Evolutionary conservation across 371 early-diverging fungal species (phyloP).

Genomic region (Lichtheimia corymbifera): DNA sequence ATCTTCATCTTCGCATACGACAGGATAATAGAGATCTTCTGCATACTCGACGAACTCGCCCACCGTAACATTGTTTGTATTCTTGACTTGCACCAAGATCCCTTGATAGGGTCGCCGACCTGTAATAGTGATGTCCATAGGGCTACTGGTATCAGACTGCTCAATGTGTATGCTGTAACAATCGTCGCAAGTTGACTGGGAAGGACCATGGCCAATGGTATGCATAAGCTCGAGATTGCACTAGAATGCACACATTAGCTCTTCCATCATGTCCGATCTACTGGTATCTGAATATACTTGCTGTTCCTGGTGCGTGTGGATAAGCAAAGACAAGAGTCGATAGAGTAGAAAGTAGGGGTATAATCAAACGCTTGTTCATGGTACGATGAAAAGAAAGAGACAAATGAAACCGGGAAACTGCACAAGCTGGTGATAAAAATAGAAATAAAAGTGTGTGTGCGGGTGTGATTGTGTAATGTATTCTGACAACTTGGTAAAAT

Average conservation of each 20-base stretch:
- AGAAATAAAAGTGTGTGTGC: too few relatives aligned
- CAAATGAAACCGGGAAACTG: too few relatives aligned
- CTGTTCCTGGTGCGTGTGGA: conserved; percentile 49
- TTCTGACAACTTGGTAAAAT: too few relatives aligned
- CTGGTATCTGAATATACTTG: conserved; percentile 17
- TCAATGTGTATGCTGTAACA: conserved; percentile 36
- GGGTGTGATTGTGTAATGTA: too few relatives aligned
- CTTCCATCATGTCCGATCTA: not conserved
- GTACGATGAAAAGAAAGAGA: not conserved
- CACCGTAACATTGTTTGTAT: conserved; percentile 35
- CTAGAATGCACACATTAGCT: conserved; percentile 14
- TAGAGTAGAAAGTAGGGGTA: too few relatives aligned
- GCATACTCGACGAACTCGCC: conserved; percentile 42
- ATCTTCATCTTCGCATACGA: conserved; percentile 46
- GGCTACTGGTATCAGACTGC: not conserved
- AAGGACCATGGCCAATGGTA: conserved; percentile 48
- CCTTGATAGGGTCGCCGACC: conserved; percentile 42
- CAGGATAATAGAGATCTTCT: conserved; percentile 31
- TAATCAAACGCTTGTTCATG: not conserved
- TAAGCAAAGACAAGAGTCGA: conserved; percentile 12
- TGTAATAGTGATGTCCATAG: conserved; percentile 26
- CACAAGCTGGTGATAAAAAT: too few relatives aligned
- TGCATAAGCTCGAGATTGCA: conserved; percentile 45
- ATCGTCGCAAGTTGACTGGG: conserved; percentile 36
- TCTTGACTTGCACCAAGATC: conserved; percentile 39